These are phyloP conservation scores for Deinandra increscens DNA, from an alignment of 129 eudicot species.

Conservation along the genomic window DNA sequence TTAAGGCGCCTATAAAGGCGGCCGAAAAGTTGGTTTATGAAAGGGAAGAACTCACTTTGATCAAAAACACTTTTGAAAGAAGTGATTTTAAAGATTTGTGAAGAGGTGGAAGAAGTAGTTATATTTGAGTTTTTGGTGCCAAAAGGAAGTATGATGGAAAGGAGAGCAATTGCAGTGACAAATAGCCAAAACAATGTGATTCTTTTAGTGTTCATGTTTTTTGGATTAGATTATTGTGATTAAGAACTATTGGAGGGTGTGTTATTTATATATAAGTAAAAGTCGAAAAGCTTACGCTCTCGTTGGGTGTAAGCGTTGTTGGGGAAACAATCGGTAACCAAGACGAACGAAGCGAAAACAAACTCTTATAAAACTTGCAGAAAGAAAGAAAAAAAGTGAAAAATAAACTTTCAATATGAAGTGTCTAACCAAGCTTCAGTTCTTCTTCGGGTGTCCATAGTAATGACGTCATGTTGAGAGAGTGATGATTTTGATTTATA, in stretches of 20 bases:
- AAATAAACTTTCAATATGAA: too few relatives aligned
- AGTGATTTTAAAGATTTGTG: conserved; percentile 2
- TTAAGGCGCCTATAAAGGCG: conserved; percentile 20
- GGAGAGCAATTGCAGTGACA: conserved; percentile 42
- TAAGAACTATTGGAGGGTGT: conserved; percentile 15
- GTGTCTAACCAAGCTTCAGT: too few relatives aligned
- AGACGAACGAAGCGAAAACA: too few relatives aligned
- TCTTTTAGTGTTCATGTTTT: conserved; percentile 48
- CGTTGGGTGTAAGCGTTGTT: not conserved
- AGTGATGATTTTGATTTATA: too few relatives aligned
- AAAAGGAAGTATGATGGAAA: conserved; percentile 39
- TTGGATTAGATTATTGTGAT: conserved; percentile 20
- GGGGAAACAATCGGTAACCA: too few relatives aligned
- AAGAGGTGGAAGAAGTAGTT: not conserved
- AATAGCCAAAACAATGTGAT: conserved; percentile 47
- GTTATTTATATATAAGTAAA: not conserved
- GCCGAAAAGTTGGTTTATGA: conserved; percentile 4
- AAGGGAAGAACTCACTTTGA: conserved; percentile 26
- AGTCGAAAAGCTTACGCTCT: conserved; percentile 1
- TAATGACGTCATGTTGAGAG: too few relatives aligned
- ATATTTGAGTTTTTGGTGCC: conserved; percentile 24
- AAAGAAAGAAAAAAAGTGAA: too few relatives aligned
- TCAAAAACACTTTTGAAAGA: conserved; percentile 32
- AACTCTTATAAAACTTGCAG: too few relatives aligned
- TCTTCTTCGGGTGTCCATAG: too few relatives aligned